Percentiles rank a stretch among this genome's conserved stretches.
These are phyloP conservation scores for Suillus clintonianus DNA, from an alignment of 768 basidiomycete species.

Conservation along the genomic window DNA sequence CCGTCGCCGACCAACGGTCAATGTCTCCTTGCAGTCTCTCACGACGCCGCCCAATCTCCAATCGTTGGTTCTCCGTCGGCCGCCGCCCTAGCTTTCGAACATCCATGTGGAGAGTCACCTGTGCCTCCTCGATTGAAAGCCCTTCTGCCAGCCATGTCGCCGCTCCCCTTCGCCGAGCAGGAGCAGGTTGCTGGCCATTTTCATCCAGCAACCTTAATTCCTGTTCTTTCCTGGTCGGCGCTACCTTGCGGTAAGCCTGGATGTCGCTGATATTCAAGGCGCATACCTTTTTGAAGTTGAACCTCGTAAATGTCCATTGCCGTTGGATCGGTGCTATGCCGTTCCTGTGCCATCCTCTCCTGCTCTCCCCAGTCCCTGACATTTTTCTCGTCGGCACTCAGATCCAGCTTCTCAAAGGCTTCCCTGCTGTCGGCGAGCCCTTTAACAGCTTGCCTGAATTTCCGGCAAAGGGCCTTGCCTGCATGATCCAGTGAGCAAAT, in stretches of 20 bases:
- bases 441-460: not conserved
- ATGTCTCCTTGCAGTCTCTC: no score
- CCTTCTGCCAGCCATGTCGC: not conserved
- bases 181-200: not conserved
- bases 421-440: not conserved
- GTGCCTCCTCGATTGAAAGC: not conserved
- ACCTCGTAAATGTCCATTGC: constrained; percentile 5
- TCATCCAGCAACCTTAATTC: not conserved
- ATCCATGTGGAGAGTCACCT: not conserved
- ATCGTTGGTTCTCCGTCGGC: not conserved
- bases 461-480: not conserved
- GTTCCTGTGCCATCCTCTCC: not conserved
- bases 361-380: not conserved
- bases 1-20: no score
- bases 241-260: not conserved
- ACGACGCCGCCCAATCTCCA: not conserved
- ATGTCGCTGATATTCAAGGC: not conserved
- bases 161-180: not conserved
- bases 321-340: not conserved
- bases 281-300: not conserved
- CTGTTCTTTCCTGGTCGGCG: not conserved
- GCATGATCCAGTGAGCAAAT: not conserved
- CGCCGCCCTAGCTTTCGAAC: not conserved
- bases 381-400: not conserved
- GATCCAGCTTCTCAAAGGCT: not conserved